phyloP scores from a whole-genome alignment of 2,329 filamentous ascomycete species.

The Phaeomoniella chlamydospora region DNA sequence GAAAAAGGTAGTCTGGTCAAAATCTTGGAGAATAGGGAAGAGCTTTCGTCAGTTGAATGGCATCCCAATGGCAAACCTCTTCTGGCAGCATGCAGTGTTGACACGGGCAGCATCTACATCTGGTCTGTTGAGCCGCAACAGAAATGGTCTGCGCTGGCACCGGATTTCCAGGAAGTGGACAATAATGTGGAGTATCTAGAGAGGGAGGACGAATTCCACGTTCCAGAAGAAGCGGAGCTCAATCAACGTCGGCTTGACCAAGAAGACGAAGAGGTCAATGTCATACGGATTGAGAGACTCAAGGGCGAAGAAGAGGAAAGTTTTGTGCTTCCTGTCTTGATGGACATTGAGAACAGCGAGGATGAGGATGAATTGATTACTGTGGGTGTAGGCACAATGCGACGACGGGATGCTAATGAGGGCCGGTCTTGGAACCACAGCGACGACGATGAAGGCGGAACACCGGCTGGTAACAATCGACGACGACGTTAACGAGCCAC shows the following conservation, averaged over 20 bases:
- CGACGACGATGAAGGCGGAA: constrained; percentile 19
- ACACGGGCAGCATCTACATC: constrained; percentile 84
- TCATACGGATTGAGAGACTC: constrained; percentile 53
- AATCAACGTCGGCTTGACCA: constrained; percentile 79
- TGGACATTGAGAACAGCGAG: constrained; percentile 85
- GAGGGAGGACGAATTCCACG: constrained; percentile 93
- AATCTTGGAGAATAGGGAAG: constrained; percentile 93
- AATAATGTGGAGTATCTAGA: constrained; percentile 97
- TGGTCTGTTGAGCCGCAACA: constrained; percentile 95
- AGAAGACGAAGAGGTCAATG: constrained; percentile 89
- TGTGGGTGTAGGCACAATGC: constrained; percentile 64
- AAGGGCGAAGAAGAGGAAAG: constrained; percentile 41
- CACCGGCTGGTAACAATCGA: constrained; percentile 14
- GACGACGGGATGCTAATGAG: constrained; percentile 68
- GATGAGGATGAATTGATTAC: constrained; percentile 76
- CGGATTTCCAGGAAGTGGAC: constrained; percentile 93
- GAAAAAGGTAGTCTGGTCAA: constrained; percentile 86
- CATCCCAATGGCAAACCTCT: constrained; percentile 68
- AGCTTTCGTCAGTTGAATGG: constrained; percentile 94
- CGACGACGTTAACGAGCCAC: background rate
- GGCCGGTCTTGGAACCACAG: constrained; percentile 53
- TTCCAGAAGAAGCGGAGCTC: constrained; percentile 74
- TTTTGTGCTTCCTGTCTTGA: constrained; percentile 89
- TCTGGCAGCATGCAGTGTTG: constrained; percentile 79
- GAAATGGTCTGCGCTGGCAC: constrained; percentile 91